Evolutionary conservation across 345 rosid species (phyloP), one percentile per base, ranked within the genome.

Genomic region (Ceriops tagal): DNA sequence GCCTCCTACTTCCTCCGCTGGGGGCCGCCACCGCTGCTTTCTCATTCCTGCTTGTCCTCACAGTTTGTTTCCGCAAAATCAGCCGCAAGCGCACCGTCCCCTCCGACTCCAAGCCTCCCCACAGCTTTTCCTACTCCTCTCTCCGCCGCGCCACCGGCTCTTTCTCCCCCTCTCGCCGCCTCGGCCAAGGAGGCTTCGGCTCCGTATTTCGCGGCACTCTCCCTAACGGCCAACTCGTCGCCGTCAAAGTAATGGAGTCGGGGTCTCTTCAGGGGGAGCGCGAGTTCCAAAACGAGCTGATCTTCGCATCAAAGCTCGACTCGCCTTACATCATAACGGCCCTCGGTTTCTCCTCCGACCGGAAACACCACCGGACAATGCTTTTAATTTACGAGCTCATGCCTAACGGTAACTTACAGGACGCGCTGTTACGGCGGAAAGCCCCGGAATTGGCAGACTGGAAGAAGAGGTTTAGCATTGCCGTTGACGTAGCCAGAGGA

Each of bases 131-230:
- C 18, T 93, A 83, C 85, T 62, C 89, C 34, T 70, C 83, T 64
- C 84, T 93, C 77, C 96, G 97, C 62, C 92, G 90, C 49, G 88
- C 97, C 22, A 89, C 98, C 2, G 69, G 77, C 69, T 86, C 88
- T 3, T 92, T 95, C 83, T 73, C 96, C 58, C 72, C 87, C 47
- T 80, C 96, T n/a, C 85, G 83, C 73, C 92, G 87, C 35, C 87
- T 95, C 47, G 99, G 99, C 11, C 99, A 89, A 59, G 99, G 99
- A 0, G 99, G 99, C 13, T 95, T 90, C 58, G 98, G 98, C n/a
- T 88, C 97, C 28, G 97, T 93, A 24, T 93, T 76, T 76, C 85
- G 88, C 16, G 93, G 86, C 6, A 64, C 80, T 15, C 85, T 86
- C 16, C 81, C 89, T 30, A 62, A 65, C 31, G 80, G 5, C 67